Conservation (phyloP, 371 early-diverging fungal genomes). For the Capniomyces stellatus region DNA sequence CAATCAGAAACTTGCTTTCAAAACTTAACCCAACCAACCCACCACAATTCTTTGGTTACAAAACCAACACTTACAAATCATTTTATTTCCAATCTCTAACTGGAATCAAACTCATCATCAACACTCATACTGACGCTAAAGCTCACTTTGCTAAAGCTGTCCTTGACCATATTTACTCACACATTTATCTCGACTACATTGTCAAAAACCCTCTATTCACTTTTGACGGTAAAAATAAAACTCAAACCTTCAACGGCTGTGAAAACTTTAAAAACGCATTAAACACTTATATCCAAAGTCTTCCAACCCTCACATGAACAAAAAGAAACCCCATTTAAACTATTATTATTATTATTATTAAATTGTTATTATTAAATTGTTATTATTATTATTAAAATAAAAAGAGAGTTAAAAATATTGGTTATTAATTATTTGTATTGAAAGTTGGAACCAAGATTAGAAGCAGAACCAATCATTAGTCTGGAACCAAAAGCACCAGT, state of each 20-base stretch:
- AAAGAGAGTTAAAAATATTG: too few relatives aligned
- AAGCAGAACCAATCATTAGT: conserved; percentile 13
- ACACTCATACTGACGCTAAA: conserved; percentile 42
- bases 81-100: conserved; percentile 79
- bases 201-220: conserved; percentile 56
- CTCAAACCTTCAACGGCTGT: background rate
- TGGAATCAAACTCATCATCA: conserved; percentile 58
- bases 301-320: background rate
- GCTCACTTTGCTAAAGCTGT: conserved; percentile 43
- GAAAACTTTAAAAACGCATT: background rate
- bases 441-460: too few relatives aligned
- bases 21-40: conserved; percentile 37
- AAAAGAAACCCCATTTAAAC: too few relatives aligned
- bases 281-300: conserved; percentile 2
- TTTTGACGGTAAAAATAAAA: conserved; percentile 15
- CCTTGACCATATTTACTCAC: conserved; percentile 59
- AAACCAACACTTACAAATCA: conserved; percentile 65
- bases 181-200: conserved; percentile 81
- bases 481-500: conserved; percentile 23
- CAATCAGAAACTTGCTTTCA: conserved; percentile 67
- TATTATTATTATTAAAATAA: too few relatives aligned
- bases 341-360: background rate
- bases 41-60: conserved; percentile 49
- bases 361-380: background rate
- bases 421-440: too few relatives aligned